Conservation (phyloP, 352 stramenopile species). For the Globisporangium abappressorium region DNA sequence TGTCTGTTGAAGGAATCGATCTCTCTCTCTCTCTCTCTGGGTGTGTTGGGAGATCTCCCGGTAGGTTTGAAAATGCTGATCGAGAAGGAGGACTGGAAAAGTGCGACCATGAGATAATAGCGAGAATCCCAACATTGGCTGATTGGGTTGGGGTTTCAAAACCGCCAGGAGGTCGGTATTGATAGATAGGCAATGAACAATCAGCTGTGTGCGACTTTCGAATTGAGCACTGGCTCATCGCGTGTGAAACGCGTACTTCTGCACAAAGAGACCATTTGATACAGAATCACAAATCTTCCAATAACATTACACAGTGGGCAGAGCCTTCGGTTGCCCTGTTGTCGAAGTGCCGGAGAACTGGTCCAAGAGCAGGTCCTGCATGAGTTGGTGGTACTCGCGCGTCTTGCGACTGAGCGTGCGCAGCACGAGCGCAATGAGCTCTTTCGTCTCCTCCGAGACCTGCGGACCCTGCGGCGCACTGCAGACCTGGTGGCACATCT, state of each 20-base stretch:
- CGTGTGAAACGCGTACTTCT: background rate
- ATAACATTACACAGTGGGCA: background rate
- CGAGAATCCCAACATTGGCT: too few species aligned
- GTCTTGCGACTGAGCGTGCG: constrained; percentile 1
- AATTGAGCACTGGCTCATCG: background rate
- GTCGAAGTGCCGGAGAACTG: constrained; percentile 1
- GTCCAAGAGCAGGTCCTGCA: constrained; percentile 11
- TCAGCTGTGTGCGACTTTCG: background rate
- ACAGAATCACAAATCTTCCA: background rate
- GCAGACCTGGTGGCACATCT: constrained; percentile 15
- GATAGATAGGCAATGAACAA: background rate
- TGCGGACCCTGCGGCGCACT: background rate
- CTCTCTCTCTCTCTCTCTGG: too few species aligned
- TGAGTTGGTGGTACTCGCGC: constrained; percentile 6
- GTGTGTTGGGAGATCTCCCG: too few species aligned
- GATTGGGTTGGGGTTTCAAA: too few species aligned
- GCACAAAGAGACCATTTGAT: background rate
- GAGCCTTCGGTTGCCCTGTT: background rate
- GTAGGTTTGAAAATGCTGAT: too few species aligned
- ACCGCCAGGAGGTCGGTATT: background rate
- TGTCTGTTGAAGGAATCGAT: background rate
- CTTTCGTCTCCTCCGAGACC: background rate
- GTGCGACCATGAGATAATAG: too few species aligned
- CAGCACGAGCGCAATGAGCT: constrained; percentile 7
- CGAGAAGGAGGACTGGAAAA: too few species aligned